Conservation (phyloP, 148 eudicot genomes). For the Camellia lanceoleosa region DNA sequence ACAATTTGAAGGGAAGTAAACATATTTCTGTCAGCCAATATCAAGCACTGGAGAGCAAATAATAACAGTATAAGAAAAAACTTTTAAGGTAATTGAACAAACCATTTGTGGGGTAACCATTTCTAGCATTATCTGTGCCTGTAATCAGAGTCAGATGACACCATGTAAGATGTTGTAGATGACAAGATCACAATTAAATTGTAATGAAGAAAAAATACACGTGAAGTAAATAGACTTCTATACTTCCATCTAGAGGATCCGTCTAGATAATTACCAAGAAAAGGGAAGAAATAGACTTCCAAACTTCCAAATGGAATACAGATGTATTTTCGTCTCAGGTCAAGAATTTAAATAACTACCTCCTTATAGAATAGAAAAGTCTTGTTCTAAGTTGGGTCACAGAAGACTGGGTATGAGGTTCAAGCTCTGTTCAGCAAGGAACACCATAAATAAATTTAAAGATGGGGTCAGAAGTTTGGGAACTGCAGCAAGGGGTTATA, state of each 20-base stretch:
- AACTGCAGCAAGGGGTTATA: not conserved
- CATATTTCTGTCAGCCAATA: not conserved
- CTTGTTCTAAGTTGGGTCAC: not conserved
- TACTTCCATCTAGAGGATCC: no score
- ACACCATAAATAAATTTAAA: not conserved
- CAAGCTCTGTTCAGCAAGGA: not conserved
- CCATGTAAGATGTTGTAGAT: conserved; percentile 8
- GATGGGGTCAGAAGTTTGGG: not conserved
- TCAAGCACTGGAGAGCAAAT: not conserved
- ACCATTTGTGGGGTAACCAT: conserved; percentile 88
- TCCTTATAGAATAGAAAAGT: not conserved
- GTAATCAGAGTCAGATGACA: conserved; percentile 27
- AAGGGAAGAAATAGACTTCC: not conserved
- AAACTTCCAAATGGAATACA: not conserved
- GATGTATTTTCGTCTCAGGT: not conserved
- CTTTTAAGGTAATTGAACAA: conserved; percentile 11
- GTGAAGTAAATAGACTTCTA: conserved; percentile 2
- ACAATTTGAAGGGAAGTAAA: conserved; percentile 15
- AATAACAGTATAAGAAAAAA: not conserved
- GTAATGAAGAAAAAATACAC: not conserved
- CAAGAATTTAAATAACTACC: not conserved
- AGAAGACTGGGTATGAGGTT: not conserved
- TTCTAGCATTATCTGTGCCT: conserved; percentile 89
- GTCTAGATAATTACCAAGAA: not conserved
- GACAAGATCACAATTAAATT: not conserved